These are phyloP conservation scores for Pezicula carpinea DNA, from an alignment of 2,329 filamentous ascomycete genomes.

Conservation along the genomic window DNA sequence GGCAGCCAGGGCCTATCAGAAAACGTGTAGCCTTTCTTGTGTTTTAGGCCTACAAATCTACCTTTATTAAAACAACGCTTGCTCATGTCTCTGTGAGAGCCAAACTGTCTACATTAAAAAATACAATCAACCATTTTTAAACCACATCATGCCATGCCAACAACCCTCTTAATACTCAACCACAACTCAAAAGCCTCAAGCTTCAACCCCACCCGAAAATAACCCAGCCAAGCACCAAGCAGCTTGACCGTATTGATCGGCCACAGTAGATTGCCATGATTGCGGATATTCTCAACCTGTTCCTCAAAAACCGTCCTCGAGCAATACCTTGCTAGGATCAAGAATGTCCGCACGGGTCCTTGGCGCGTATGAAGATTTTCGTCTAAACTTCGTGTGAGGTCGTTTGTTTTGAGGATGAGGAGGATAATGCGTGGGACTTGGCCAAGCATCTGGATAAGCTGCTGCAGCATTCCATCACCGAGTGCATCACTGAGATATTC, in stretches of 20 bases:
- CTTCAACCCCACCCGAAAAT: slow-evolving; percentile 57
- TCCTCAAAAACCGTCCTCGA: slow-evolving; percentile 62
- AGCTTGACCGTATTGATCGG: slow-evolving; percentile 51
- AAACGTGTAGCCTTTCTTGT: too few species aligned
- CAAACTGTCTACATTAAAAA: too few species aligned
- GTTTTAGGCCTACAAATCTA: too few species aligned
- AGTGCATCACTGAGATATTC: slow-evolving; percentile 79
- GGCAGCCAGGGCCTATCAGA: too few species aligned
- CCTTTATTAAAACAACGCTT: too few species aligned
- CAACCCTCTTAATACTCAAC: slow-evolving; percentile 48
- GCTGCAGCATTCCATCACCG: slow-evolving; percentile 81
- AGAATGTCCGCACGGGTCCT: slow-evolving; percentile 59
- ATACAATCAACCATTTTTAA: too few species aligned
- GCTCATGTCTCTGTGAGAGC: too few species aligned
- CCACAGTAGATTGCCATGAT: slow-evolving; percentile 51
- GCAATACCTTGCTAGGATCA: slow-evolving; percentile 67
- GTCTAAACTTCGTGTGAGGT: slow-evolving; percentile 88
- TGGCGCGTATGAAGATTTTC: slow-evolving; percentile 77
- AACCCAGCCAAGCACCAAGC: slow-evolving; percentile 52
- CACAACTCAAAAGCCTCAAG: slow-evolving; percentile 60
- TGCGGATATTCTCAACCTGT: slow-evolving; percentile 52
- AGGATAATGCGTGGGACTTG: slow-evolving; percentile 89
- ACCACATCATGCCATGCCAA: slow-evolving; percentile 21
- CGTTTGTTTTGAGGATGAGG: slow-evolving; percentile 95
- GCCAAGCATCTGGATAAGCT: slow-evolving; percentile 82